Base-by-base conservation (phyloP, 177 flowering plant species). In the Vitis hybrid region DNA sequence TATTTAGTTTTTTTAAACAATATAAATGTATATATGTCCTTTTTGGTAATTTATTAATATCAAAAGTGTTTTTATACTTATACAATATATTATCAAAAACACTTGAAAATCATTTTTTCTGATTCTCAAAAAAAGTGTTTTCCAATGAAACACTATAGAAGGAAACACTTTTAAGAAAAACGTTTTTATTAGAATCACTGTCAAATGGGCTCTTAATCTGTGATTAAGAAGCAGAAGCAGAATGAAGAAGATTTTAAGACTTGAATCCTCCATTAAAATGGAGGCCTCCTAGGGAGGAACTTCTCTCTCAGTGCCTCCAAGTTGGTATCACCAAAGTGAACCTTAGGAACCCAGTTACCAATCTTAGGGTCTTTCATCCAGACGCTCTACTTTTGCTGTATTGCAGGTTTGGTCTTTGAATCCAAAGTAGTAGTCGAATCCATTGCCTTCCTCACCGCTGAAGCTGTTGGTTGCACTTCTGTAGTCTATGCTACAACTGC, bases 331-430 rank as follows among this genome's bases (percentile, higher is more conserved):
- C 58, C 82, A 49, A 83, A 81, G 55, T 81, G 91, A 67, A 4
- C 64, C 78, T 77, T 87, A 0, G 90, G 93, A 56, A 83, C 71
- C 88, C 85, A 89, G 66, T 85, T 76, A 2, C 88, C 91, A 0
- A 83, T 86, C 66, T 75, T 79, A 0, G 90, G 90, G 67, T 89
- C 85, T 80, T 60, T 81, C 91, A 86, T 87, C 93, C 91, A 87
- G 58, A 66, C 83, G 1, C 4, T 71, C 56, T 77, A 52, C 19
- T 75, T 70, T 35, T 51, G 0, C 50, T 54, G 19, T 27, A 14
- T 32, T 19, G 61, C 57, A 11, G 46, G 55, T 1, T 3, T 55
- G 2, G 7, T 40, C 24, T 18, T 11, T 56, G 3, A 12, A n/a
- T 59, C 60, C 46, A 6, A 35, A 35, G 15, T 0, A 10, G 14